Percentiles rank a stretch among this genome's conserved stretches.
Evolutionary conservation across 768 basidiomycete genomes (phyloP).

Genomic region (Lentinus brumalis): DNA sequence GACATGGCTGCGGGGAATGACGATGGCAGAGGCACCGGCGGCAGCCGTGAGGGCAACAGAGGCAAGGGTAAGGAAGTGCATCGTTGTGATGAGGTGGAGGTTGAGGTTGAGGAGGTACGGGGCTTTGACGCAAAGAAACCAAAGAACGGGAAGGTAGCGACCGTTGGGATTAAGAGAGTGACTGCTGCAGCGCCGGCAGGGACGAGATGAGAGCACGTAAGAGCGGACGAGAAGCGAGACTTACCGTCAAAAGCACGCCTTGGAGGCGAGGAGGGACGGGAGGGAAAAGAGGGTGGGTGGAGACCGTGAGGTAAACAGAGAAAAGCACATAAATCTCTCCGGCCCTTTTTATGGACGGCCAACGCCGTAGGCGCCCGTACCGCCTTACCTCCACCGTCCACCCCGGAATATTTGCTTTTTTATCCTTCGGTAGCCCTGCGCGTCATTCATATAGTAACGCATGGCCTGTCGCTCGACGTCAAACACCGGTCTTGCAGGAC

Average conservation of each 20-base stretch:
- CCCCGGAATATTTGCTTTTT: slow-evolving; percentile 5
- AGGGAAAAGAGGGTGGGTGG: slow-evolving; percentile 22
- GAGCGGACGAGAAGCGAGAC: slow-evolving; percentile 8
- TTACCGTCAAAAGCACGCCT: slow-evolving; percentile 27
- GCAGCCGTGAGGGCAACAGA: slow-evolving; percentile 48
- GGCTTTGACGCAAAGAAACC: slow-evolving; percentile 27
- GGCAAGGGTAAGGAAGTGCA: slow-evolving; percentile 40
- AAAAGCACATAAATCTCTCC: neutral
- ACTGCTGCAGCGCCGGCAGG: slow-evolving; percentile 14
- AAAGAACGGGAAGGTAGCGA: slow-evolving; percentile 20
- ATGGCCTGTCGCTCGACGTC: neutral
- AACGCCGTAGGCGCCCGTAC: slow-evolving; percentile 5
- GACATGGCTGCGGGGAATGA: slow-evolving; percentile 37
- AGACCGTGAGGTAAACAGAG: slow-evolving; percentile 24
- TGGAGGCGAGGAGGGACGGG: slow-evolving; percentile 15
- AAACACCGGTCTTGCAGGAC: neutral
- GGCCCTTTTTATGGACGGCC: slow-evolving; percentile 16
- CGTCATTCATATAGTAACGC: neutral
- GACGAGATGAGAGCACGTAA: slow-evolving; percentile 6
- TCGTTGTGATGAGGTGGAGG: slow-evolving; percentile 27
- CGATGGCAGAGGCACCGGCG: slow-evolving; percentile 35
- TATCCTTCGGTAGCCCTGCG: neutral
- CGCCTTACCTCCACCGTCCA: neutral
- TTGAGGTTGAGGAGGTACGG: neutral
- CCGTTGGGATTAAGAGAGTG: slow-evolving; percentile 26